Evolutionary conservation across 768 basidiomycete species (phyloP).

Genomic region (Termitomyces sp.): DNA sequence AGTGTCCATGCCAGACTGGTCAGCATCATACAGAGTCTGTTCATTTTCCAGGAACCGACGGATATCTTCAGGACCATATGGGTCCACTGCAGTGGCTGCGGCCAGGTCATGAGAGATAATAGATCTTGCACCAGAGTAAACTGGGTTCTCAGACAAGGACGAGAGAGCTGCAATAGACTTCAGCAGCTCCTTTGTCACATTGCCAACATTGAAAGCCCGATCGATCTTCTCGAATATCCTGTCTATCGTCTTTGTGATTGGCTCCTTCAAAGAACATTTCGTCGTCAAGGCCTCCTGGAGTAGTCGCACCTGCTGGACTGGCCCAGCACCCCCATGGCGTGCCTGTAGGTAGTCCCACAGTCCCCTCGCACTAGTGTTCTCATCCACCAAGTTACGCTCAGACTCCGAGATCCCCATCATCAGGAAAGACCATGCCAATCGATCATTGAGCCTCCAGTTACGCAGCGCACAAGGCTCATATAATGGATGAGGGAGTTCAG

Average conservation of each 20-base stretch:
- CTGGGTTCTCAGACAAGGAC: not conserved
- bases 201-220: too few relatives aligned
- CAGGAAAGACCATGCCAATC: not conserved
- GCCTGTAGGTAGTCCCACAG: too few relatives aligned
- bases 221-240: too few relatives aligned
- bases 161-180: not conserved
- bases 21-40: not conserved
- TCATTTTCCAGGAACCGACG: not conserved
- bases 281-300: too few relatives aligned
- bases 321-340: too few relatives aligned
- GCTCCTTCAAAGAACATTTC: too few relatives aligned
- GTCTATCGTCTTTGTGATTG: too few relatives aligned
- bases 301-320: too few relatives aligned
- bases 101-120: not conserved
- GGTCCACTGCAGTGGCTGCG: not conserved
- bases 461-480: not conserved
- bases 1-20: not conserved
- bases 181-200: not conserved
- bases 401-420: not conserved
- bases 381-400: not conserved
- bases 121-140: not conserved
- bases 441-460: not conserved
- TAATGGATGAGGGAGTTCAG: not conserved
- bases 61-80: not conserved
- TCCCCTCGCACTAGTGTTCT: too few relatives aligned